Evolutionary conservation across 345 rosid species (phyloP), one percentile per base, ranked within the genome.

Genomic region (Populus euphratica): DNA sequence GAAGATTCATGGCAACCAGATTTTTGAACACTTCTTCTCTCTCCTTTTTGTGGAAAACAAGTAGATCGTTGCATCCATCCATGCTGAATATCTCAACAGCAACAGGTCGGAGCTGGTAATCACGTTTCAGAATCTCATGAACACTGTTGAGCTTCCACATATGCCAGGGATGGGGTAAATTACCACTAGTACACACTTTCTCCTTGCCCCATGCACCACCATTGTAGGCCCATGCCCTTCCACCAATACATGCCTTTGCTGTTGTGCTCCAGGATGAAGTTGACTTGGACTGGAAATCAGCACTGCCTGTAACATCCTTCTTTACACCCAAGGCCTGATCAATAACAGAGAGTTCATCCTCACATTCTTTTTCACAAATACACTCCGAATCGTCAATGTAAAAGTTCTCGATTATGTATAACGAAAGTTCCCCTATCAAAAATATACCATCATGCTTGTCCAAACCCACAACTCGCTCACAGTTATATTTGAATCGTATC

Each of bases 171-270:
- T 96, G 99, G 63, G 97, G 95, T 76, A 96, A 80, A 85, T 89
- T 96, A 76, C 94, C 93, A 76, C 88, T 88, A 74, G 76, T 88
- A 78, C 90, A 76, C 61, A 90, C 84, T 86, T 87, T 94, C 89
- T 94, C 98, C 88, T 96, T 96, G 75, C 99, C 99, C 99, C 99
- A 94, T 43, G 98, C 99, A 83, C 99, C 99, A 80, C 98, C 98
- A 89, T 88, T 87, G 69, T 91, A 96, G 75, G 99, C 98, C 99
- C 99, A 96, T 52, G 99, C 99, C 83, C 96, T 88, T 70, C 97
- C 99, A 73, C 99, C 98, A 78, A 82, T 85, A 79, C 81, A 89
- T 49, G 92, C 78, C 87, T 90, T 94, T 61, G 83, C 83, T 69
- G 88, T 73, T 80, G 91, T 68, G 83, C 84, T 78, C 92, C 93